A percentile compares a stretch with the other conserved stretches of the same genome.
These are phyloP conservation scores for Amphirosellinia nigrospora DNA, from an alignment of 495 filamentous ascomycete genomes.

Conservation along the genomic window DNA sequence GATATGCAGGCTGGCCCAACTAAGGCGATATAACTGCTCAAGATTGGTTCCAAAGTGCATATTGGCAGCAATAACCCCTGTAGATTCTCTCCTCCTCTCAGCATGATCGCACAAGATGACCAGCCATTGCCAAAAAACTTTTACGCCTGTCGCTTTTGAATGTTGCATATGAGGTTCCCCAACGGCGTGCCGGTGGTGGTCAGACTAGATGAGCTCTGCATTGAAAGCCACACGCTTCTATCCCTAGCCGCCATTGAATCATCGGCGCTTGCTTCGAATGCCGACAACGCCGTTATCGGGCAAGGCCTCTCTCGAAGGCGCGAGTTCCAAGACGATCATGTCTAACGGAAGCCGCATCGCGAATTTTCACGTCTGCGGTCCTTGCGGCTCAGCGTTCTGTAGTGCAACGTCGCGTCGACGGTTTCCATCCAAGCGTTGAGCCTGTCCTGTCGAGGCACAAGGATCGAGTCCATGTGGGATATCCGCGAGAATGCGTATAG, in stretches of 20 bases:
- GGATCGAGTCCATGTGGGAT: slow-evolving; percentile 23
- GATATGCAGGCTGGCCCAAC: neutral
- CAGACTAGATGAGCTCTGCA: slow-evolving; percentile 13
- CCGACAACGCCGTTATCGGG: too few species aligned
- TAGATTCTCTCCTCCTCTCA: neutral
- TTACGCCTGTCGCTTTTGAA: neutral
- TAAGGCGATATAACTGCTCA: neutral
- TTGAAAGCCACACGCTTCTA: neutral
- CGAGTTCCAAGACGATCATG: neutral
- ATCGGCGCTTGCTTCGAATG: neutral
- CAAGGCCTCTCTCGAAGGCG: neutral
- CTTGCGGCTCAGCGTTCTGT: slow-evolving; percentile 13
- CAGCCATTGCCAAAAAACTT: neutral
- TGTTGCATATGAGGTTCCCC: slow-evolving; percentile 18
- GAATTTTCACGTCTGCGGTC: neutral
- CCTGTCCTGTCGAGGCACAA: neutral
- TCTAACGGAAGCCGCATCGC: neutral
- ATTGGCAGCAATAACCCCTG: neutral
- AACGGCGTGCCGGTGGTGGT: slow-evolving; percentile 27
- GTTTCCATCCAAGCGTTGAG: neutral
- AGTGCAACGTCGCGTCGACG: slow-evolving; percentile 9
- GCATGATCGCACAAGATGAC: neutral
- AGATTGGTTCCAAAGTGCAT: neutral
- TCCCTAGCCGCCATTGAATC: neutral
- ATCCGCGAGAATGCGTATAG: slow-evolving; percentile 9